These are phyloP conservation scores for Populus davidiana DNA, from an alignment of 345 rosid genomes.

Conservation along the genomic window DNA sequence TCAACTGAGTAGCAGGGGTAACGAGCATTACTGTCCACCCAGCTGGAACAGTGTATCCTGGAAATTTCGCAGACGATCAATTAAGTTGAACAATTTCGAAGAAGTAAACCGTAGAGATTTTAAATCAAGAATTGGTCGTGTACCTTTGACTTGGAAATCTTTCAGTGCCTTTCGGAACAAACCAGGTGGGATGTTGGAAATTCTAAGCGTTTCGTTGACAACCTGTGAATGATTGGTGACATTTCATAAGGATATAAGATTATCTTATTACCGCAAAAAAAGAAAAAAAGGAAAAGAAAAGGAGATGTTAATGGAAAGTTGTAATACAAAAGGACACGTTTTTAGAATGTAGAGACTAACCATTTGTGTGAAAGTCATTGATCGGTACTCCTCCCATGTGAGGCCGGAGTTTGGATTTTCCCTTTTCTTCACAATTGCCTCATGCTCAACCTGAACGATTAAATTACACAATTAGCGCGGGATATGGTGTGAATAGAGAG, in stretches of 20 bases:
- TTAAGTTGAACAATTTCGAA: neutral
- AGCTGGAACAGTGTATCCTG: neutral
- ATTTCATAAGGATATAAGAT: neutral
- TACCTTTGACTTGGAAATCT: slow-evolving; percentile 26
- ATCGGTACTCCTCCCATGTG: slow-evolving; percentile 7
- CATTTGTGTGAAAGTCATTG: slow-evolving; percentile 31
- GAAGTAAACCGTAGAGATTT: neutral
- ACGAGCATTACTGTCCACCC: neutral
- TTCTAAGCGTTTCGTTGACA: neutral
- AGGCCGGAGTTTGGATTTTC: slow-evolving; percentile 12
- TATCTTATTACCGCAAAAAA: no score
- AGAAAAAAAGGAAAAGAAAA: no score
- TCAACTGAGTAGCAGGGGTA: neutral
- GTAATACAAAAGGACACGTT: neutral
- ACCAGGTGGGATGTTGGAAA: neutral
- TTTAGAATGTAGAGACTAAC: neutral
- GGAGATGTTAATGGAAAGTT: neutral
- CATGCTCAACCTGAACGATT: slow-evolving; percentile 30
- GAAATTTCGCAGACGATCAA: neutral
- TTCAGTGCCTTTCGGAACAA: slow-evolving; percentile 30
- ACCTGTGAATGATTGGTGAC: neutral
- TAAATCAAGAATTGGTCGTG: neutral
- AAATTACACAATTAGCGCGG: neutral
- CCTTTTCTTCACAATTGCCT: slow-evolving; percentile 4
- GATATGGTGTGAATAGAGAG: neutral